Base-by-base conservation (phyloP, 306 rosid genomes). In the Biancaea sappan region DNA sequence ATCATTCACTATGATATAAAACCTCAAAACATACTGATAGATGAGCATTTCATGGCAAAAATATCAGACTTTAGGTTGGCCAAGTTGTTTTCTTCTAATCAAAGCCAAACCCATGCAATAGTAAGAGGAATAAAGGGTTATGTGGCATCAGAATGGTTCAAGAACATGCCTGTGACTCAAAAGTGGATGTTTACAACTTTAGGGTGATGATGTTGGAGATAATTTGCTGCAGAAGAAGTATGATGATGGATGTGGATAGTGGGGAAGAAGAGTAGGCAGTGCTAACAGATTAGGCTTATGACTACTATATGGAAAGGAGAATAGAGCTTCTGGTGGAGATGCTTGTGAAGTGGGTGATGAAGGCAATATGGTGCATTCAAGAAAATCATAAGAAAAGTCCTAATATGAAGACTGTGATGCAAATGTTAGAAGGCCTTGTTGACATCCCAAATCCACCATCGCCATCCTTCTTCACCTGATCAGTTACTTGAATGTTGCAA, bases 91-190 rank as follows among this genome's bases (percentile, higher is more conserved):
- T 28, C 77, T 25, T 76, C 74, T 29, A 75, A 78, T 35, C 83
- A 82, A 8, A 82, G 80, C 32, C 38, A 67, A 71, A 82, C 86
- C 0, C 69, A 41, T 2, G 79, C 86, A 0, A 79, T 78, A 81
- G 71, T 83, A 4, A 74, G 86, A 26, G 87, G 87, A 75, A 83
- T 84, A 1, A 21, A 68, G 14, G 87, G 84, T 40, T 79, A 83
- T 40, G 87, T 83, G 11, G 84, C 87, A 65, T 84, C 81, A 31
- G 87, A 83, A 28, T 83, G 87, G 87, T 83, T 83, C 59, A 83
- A 72, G 70, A 83, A 79, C 75, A 76, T 83, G 29, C 70, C 81
- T 1, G 87, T 83, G 67, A 83, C 87, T 0, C 56, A 51, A 83
- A 83, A 61, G 87, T 83, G 14, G 87, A 83, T 71, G 84, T 83